Base-by-base conservation (phyloP, 2,329 filamentous ascomycete genomes). In the Penicillium occitanis region DNA sequence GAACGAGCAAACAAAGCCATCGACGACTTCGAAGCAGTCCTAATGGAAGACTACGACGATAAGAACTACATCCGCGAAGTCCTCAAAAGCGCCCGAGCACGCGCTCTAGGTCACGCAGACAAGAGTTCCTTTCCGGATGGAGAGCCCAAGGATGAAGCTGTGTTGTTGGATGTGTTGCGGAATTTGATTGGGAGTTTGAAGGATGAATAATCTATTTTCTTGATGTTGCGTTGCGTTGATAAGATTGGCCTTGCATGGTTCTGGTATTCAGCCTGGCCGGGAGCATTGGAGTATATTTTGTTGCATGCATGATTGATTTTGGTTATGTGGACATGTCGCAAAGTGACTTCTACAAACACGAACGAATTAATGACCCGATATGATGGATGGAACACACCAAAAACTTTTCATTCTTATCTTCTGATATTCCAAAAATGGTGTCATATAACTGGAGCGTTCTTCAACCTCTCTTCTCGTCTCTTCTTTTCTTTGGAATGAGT, bases 41-140 rank as follows among this genome's bases (percentile, higher is more conserved):
- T 80, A 14, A 78, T 80, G 74, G 78, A 80, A 67, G 79, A 80
- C 66, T 80, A 80, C 63, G 78, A 80, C 65, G 79, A 80, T 67
- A 79, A 79, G 71, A 78, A 80, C 64, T 80, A 80, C 67, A 80
- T 80, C 69, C 77, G 77, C 30, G 77, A 80, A 69, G 78, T 80
- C 40, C 74, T 80, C 11, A 76, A 77, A 66, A 80, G 79, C 67
- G 78, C 79, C 25, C 77, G 79, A 8, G 77, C 78, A 58, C 76
- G 78, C 17, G 78, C 76, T 17, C 64, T 80, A 5, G 78, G 77
- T 33, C 72, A 75, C 63, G 77, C 77, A 5, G 75, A 76, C 25
- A 77, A 79, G 63, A 80, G 78, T 63, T 80, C 78, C 10, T 79
- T 80, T 70, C 75, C 78, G 22, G 78, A 78, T 44, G 79, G 79